phyloP scores from a whole-genome alignment of 2,329 filamentous ascomycete species.

The Ophiobolus disseminans region DNA sequence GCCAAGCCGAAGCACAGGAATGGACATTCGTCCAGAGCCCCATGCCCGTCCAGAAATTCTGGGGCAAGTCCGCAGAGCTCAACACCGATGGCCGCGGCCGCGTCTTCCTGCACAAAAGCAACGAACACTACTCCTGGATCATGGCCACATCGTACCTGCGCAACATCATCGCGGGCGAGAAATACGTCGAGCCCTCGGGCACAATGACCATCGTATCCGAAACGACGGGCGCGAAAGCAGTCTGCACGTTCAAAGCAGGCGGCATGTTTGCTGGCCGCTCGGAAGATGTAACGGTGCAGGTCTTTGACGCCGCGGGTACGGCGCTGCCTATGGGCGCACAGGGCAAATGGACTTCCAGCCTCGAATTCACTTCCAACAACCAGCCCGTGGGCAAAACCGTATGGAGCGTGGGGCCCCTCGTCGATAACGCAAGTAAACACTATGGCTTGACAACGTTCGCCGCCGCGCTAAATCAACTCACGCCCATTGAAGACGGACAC shows the following conservation, averaged over 20 bases:
- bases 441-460: slow-evolving; percentile 92
- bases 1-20: slow-evolving; percentile 83
- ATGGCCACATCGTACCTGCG: slow-evolving; percentile 88
- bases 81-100: slow-evolving; percentile 89
- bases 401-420: slow-evolving; percentile 80
- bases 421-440: slow-evolving; percentile 77
- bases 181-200: slow-evolving; percentile 94
- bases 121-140: slow-evolving; percentile 88
- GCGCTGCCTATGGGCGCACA: slow-evolving; percentile 71
- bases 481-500: slow-evolving; percentile 74
- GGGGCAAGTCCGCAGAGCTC: slow-evolving; percentile 95
- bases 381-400: slow-evolving; percentile 68
- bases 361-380: slow-evolving; percentile 71
- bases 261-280: slow-evolving; percentile 96
- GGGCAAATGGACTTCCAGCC: slow-evolving; percentile 83
- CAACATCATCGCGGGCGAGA: slow-evolving; percentile 97
- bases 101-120: slow-evolving; percentile 74
- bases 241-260: slow-evolving; percentile 90
- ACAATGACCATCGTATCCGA: slow-evolving; percentile 88
- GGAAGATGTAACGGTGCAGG: slow-evolving; percentile 84
- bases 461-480: slow-evolving; percentile 86
- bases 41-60: slow-evolving; percentile 93
- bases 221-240: slow-evolving; percentile 79
- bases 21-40: slow-evolving; percentile 92
- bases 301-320: slow-evolving; percentile 70